Conservation (phyloP, 2,329 filamentous ascomycete genomes). For the Grosmannia clavigera region DNA sequence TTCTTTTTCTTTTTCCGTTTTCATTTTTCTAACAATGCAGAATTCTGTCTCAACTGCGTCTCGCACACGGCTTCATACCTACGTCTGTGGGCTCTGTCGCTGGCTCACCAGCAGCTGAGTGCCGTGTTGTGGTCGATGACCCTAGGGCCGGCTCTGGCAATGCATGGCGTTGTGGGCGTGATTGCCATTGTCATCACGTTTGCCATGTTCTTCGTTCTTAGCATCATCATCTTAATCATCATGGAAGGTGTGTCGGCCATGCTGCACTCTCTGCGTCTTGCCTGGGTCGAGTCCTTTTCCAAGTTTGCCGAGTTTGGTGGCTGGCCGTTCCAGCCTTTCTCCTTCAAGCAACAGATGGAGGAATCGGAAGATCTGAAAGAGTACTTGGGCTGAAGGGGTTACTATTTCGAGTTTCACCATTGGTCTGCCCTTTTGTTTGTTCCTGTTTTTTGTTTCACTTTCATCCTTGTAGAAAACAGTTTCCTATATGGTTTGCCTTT, state of each 20-base stretch:
- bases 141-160: constrained; percentile 60
- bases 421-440: neutral
- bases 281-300: constrained; percentile 97
- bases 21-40: constrained; percentile 31
- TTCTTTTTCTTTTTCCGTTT: neutral
- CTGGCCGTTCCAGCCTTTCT: constrained; percentile 78
- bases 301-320: constrained; percentile 93
- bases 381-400: constrained; percentile 31
- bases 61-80: constrained; percentile 98
- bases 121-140: constrained; percentile 97
- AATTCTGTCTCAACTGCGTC: constrained; percentile 98
- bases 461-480: neutral
- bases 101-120: constrained; percentile 94
- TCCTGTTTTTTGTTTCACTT: neutral
- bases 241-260: constrained; percentile 97
- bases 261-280: constrained; percentile 74
- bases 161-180: constrained; percentile 55
- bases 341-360: constrained; percentile 72
- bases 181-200: constrained; percentile 75
- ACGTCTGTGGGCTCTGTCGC: constrained; percentile 91
- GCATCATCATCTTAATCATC: constrained; percentile 57
- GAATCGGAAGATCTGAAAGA: constrained; percentile 58
- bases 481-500: neutral
- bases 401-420: neutral
- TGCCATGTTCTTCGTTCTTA: constrained; percentile 81